These are phyloP conservation scores for Fusarium sp. DNA, from an alignment of 2,329 filamentous ascomycete species.

Conservation along the genomic window DNA sequence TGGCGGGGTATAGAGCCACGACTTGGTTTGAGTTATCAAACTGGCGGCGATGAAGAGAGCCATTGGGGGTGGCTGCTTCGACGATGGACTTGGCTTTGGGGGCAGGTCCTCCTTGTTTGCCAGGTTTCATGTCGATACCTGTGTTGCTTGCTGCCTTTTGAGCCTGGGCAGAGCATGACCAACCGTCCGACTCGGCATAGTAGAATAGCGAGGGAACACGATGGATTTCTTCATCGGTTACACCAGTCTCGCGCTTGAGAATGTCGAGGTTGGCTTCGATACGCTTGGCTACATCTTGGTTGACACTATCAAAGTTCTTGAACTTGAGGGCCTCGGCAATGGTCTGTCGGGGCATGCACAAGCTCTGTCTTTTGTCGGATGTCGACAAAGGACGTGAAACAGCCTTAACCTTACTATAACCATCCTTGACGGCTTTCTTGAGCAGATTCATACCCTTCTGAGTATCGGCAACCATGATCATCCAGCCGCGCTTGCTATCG, in stretches of 20 bases:
- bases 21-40: background rate
- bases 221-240: constrained; percentile 41
- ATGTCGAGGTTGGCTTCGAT: constrained; percentile 43
- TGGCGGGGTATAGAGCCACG: constrained; percentile 24
- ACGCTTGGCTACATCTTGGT: constrained; percentile 21
- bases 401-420: constrained; percentile 32
- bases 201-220: constrained; percentile 40
- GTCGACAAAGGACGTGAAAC: constrained; percentile 17
- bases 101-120: background rate
- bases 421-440: constrained; percentile 20
- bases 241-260: constrained; percentile 42
- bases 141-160: background rate
- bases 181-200: background rate
- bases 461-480: constrained; percentile 43
- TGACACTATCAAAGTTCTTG: constrained; percentile 10
- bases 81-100: constrained; percentile 27
- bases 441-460: constrained; percentile 36
- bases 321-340: constrained; percentile 36
- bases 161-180: background rate
- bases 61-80: constrained; percentile 14
- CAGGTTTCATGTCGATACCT: background rate
- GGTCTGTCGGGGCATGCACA: constrained; percentile 22
- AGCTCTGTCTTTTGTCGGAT: background rate
- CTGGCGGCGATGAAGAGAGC: background rate
- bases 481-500: constrained; percentile 43